phyloP scores from a whole-genome alignment of 768 basidiomycete species.

The Pleurotus pulmonarius region DNA sequence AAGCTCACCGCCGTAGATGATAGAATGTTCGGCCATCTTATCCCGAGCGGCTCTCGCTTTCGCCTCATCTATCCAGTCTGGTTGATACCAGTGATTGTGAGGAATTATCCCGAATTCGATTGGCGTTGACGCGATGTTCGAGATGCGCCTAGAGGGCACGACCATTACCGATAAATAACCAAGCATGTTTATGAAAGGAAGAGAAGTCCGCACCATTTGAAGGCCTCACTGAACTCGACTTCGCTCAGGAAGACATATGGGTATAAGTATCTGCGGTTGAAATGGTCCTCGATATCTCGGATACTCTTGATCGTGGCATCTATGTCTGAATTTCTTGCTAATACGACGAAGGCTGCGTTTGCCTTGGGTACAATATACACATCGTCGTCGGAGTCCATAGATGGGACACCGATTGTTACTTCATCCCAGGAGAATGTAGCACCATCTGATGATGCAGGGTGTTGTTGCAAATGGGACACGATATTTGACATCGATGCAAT shows the following conservation, averaged over 20 bases:
- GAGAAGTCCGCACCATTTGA: conserved; percentile 51
- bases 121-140: conserved; percentile 6
- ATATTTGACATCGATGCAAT: background rate
- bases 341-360: conserved; percentile 42
- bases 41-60: conserved; percentile 53
- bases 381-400: background rate
- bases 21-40: conserved; percentile 51
- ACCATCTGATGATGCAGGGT: background rate
- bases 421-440: background rate
- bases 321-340: conserved; percentile 68
- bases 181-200: background rate
- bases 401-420: background rate
- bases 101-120: conserved; percentile 65
- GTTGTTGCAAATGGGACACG: background rate
- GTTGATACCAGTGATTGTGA: conserved; percentile 73
- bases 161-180: background rate
- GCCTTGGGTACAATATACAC: conserved; percentile 16
- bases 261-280: conserved; percentile 75
- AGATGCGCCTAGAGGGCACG: background rate
- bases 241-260: conserved; percentile 90
- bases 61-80: conserved; percentile 72
- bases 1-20: conserved; percentile 38
- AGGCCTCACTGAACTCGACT: conserved; percentile 68
- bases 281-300: conserved; percentile 75
- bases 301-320: conserved; percentile 62